phyloP scores from a whole-genome alignment of 345 rosid genomes.

The Turritis glabra region DNA sequence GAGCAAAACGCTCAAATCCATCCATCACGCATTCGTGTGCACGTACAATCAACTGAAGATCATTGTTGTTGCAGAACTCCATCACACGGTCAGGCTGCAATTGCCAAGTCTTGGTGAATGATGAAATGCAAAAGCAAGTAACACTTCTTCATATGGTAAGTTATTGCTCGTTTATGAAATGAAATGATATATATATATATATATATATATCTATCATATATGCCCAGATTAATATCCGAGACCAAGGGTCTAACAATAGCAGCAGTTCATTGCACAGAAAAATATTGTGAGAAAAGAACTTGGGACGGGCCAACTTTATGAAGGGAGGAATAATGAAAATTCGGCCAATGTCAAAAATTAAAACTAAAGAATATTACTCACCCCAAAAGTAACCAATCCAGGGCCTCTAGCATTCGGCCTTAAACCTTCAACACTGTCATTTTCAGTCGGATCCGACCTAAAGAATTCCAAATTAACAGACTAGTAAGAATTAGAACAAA shows the following conservation, averaged over 20 bases:
- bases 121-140: constrained; percentile 16
- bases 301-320: too few relatives aligned
- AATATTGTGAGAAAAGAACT: too few relatives aligned
- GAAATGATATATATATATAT: too few relatives aligned
- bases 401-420: constrained; percentile 96
- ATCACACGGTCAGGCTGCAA: constrained; percentile 92
- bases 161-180: too few relatives aligned
- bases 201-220: too few relatives aligned
- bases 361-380: constrained; percentile 41
- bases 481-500: constrained; percentile 27
- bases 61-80: constrained; percentile 96
- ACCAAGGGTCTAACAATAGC: background rate
- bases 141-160: constrained; percentile 5
- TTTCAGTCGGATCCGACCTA: constrained; percentile 97
- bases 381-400: constrained; percentile 94
- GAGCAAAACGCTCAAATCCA: constrained; percentile 96
- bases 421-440: constrained; percentile 92
- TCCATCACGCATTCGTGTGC: constrained; percentile 98
- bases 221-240: background rate
- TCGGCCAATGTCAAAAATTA: background rate
- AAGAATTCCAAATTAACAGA: constrained; percentile 14
- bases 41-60: constrained; percentile 89
- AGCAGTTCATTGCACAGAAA: too few relatives aligned
- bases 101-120: constrained; percentile 17
- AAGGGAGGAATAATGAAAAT: background rate